Evolutionary conservation across 345 rosid genomes (phyloP), one percentile per base, ranked within the genome.

Genomic region (Trapa incisa): DNA sequence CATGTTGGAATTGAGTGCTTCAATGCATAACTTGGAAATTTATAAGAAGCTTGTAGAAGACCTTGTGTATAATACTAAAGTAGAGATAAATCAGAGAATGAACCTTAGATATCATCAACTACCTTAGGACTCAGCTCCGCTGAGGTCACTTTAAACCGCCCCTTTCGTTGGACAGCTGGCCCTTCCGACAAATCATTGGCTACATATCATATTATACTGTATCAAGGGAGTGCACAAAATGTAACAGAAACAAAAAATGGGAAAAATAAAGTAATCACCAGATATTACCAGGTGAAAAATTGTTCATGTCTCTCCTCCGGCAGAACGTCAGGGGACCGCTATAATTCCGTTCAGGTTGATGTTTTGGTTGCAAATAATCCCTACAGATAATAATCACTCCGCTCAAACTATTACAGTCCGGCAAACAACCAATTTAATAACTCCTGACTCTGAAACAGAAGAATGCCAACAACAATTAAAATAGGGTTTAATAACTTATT

Each of bases 41-140:
- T 45, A 1, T 45, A 11, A 5, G 4, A 16, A 50, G 3, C 22
- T 3, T 7, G 17, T 16, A 50, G 4, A 5, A 16, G 56, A 50
- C 6, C n/a, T 50, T 50, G 22, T 5, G 6, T 50, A 15, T 50
- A 17, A 50, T 15, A 50, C 6, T 2, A 0, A 39, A 12, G 12
- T 6, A n/a, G 43, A 8, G 15, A 37, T 15, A 17, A 36, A 13
- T 22, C 41, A 36, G 65, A 62, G 1, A 63, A 22, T 22, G 29
- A 35, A 37, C 13, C 15, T 37, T 9, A 8, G 0, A 15, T 5
- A 4, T 63, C 66, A 63, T 63, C 45, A 63, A 16, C 66, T 83
- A 93, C 99, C 99, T 91, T 91, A 61, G 92, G 95, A 75, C 91
- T 86, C 69, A 79, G 82, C 63, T 94, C 96, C 54, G 84, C 89